Conservation (phyloP, 1,139 yeast genomes). For the Hansenula anomala region DNA sequence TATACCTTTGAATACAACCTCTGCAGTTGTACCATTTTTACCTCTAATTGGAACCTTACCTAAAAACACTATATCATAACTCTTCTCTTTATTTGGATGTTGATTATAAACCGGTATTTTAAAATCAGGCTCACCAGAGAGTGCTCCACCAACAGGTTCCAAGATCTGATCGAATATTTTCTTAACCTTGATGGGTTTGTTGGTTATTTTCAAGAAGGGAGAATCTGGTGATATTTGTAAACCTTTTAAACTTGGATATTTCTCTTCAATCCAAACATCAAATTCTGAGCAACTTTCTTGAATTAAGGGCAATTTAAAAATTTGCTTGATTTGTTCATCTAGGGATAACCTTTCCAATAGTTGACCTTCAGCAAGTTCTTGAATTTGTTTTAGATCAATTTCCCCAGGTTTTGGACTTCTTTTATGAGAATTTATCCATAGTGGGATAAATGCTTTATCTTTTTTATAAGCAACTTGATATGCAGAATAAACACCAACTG, state of each 20-base stretch:
- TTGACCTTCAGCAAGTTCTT: constrained; percentile 17
- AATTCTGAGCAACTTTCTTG: constrained; percentile 12
- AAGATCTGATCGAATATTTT: constrained; percentile 12
- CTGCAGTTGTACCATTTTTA: constrained; percentile 10
- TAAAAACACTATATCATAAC: constrained; percentile 19
- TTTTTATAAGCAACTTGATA: constrained; percentile 10
- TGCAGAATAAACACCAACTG: constrained; percentile 6
- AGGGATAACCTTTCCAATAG: constrained; percentile 18
- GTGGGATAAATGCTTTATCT: constrained; percentile 12
- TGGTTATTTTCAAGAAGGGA: constrained; percentile 11
- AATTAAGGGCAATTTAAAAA: constrained; percentile 16
- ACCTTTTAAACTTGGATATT: constrained; percentile 15
- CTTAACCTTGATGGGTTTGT: constrained; percentile 13
- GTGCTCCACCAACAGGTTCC: constrained; percentile 17
- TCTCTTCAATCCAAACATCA: constrained; percentile 20
- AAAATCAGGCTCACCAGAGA: constrained; percentile 5
- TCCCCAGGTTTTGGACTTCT: constrained; percentile 7
- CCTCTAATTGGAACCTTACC: constrained; percentile 16
- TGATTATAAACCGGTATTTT: constrained; percentile 18
- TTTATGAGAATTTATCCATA: constrained; percentile 15
- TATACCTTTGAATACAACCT: constrained; percentile 17
- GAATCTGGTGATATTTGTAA: constrained; percentile 15
- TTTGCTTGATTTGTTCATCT: constrained; percentile 11
- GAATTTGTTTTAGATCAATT: constrained; percentile 13
- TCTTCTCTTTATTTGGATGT: constrained; percentile 4